Evolutionary conservation across 306 rosid species (phyloP), one percentile per base, ranked within the genome.

Genomic region (Quercus alba): DNA sequence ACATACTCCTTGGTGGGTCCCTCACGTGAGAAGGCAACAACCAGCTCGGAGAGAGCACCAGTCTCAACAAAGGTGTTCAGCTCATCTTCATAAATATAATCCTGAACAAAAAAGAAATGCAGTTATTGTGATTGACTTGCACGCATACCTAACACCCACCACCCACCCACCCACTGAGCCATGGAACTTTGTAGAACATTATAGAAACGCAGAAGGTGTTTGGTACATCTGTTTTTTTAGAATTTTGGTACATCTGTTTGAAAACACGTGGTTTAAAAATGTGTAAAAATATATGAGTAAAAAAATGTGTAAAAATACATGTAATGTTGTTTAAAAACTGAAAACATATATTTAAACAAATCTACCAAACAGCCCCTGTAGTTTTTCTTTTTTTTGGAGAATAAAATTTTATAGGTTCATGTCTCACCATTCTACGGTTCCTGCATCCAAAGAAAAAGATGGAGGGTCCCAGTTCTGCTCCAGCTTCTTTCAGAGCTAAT

Each of bases 21-120:
- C 76, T 96, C 92, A 5, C 99, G 90, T 8, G 99, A 96, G 90
- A 96, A 96, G 81, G 99, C 98, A 56, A 93, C 90, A 59, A 91
- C 81, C 73, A 96, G 91, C 85, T 93, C 97, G 46, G 98, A 90
- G 55, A 96, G 97, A 59, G 97, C 92, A 55, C 97, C 94, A 9
- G 83, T 78, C 68, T 86, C 83, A 5, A 89, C 87, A 46, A 89
- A 93, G 85, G 87, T 87, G 85, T 81, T 88, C 87, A 96, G 82
- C 86, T 96, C 99, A 2, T 91, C 97, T 82, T 95, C 93, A 57
- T 95, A 95, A 81, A 95, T 95, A 82, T 70, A 95, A 85, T 95
- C 99, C 99, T 95, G 87, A 25, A 77, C 85, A 58, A 73, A 18
- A 46, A 18, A 23, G 58, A 14, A 38, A 38, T 54, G 58, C 19